phyloP scores from a whole-genome alignment of 345 rosid genomes.

The Linum tenue region DNA sequence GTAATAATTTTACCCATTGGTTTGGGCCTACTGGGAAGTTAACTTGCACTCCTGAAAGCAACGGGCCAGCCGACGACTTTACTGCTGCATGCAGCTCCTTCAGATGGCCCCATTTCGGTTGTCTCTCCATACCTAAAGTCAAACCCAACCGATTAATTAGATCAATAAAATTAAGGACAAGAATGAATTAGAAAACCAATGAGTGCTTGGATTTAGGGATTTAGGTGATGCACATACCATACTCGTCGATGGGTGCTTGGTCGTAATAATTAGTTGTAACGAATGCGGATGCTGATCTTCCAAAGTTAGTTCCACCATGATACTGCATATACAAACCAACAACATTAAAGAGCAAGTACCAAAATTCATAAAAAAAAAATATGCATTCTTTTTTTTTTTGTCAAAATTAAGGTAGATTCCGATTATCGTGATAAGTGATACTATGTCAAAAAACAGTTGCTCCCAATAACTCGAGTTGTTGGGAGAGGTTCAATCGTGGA shows the following conservation, averaged over 20 bases:
- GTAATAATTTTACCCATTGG: slow-evolving; percentile 41
- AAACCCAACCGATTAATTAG: neutral
- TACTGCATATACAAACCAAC: slow-evolving; percentile 29
- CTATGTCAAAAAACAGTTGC: no score
- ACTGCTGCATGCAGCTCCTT: slow-evolving; percentile 59
- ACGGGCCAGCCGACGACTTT: slow-evolving; percentile 42
- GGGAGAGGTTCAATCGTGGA: no score
- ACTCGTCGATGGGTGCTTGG: slow-evolving; percentile 79
- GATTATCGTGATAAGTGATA: no score
- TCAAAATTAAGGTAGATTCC: no score
- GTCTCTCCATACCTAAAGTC: slow-evolving; percentile 45
- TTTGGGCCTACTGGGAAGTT: slow-evolving; percentile 30
- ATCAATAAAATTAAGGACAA: neutral
- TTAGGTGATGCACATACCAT: slow-evolving; percentile 33
- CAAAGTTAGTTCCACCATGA: slow-evolving; percentile 87
- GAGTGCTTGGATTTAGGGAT: neutral
- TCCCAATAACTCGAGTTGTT: no score
- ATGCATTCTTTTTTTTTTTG: neutral
- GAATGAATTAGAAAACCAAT: no score
- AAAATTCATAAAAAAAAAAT: neutral
- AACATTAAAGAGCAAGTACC: no score
- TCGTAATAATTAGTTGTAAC: slow-evolving; percentile 53
- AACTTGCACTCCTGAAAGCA: slow-evolving; percentile 37
- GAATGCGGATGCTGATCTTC: slow-evolving; percentile 51
- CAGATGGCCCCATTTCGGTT: slow-evolving; percentile 82